Conservation (phyloP, 305 asterid genomes). For the Solanum aculeatissimum region DNA sequence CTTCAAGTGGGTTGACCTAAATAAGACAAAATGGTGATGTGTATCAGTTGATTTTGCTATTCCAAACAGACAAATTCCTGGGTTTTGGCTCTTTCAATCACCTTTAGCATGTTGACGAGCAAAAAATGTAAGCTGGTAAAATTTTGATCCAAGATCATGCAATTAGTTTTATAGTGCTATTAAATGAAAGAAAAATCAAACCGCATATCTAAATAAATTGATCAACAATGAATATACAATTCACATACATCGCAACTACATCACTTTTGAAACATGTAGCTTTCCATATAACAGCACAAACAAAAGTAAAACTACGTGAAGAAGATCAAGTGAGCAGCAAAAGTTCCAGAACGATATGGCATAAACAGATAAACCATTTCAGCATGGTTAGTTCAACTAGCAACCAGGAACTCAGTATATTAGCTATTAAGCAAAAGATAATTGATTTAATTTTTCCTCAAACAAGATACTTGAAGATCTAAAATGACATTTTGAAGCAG, state of each 20-base stretch:
- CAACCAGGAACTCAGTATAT: neutral
- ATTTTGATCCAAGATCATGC: neutral
- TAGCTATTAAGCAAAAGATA: neutral
- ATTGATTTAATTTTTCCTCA: neutral
- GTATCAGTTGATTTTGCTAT: neutral
- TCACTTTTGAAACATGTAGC: neutral
- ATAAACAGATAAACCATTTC: neutral
- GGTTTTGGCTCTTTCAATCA: neutral
- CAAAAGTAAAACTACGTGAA: neutral
- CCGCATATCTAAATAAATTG: neutral
- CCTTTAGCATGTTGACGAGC: neutral
- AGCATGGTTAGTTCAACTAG: neutral
- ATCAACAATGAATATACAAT: neutral
- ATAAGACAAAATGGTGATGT: neutral
- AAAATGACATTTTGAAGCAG: neutral
- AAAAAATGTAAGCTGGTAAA: neutral
- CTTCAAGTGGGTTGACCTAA: slow-evolving; percentile 72
- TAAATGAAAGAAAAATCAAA: neutral
- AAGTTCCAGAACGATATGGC: neutral
- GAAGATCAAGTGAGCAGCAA: neutral
- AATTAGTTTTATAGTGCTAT: neutral
- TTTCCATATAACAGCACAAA: neutral
- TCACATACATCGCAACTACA: neutral
- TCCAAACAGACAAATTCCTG: neutral
- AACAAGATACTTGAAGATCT: neutral